Evolutionary conservation across 2,329 filamentous ascomycete genomes (phyloP), one percentile per base, ranked within the genome.

Genomic region (Stemphylium vesicarium): DNA sequence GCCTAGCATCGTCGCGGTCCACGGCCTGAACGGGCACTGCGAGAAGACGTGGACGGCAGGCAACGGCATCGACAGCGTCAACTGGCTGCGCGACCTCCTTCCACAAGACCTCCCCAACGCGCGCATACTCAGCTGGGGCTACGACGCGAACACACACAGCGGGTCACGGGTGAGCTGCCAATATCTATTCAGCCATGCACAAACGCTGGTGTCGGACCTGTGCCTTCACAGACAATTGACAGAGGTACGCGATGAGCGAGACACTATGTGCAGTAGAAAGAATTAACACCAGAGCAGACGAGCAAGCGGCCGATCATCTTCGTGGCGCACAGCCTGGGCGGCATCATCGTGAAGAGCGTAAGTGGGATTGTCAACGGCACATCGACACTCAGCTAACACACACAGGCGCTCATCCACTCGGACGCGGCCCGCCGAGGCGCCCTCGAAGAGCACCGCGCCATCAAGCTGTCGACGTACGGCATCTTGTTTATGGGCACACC

Each of bases 401-500:
- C 11, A 15, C 56, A 77, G 75, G 75, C 74, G 26, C 70, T 77
- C 31, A 73, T 76, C 41, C 66, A 77, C 54, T 76, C 74, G 7
- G 65, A 72, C 56, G 59, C 66, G 20, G 60, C 73, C 15, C 54
- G 62, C 13, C 37, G 52, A 51, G 62, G 57, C 33, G 63, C 66
- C 38, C 58, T 71, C 8, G 47, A 65, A 56, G 57, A 74, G 43
- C 68, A 72, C 37, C 64, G 60, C 46, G 63, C 70, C 9, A 71
- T 77, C 52, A 72, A 73, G 52, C 44, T 62, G 24, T 77, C 70
- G 18, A 78, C 73, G 43, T 73, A 76, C 59, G 73, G 74, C 8
- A 72, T 77, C 56, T 49, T 78, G 10, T 78, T 78, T 60, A 71
- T 77, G 57, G 75, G 75, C 22, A 78, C 75, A 18, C 75, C 73